A percentile compares a stretch with the other conserved stretches of the same genome.
Evolutionary conservation across 1,139 yeast species (phyloP).

Genomic region (Saccharomycopsis crataegensis): DNA sequence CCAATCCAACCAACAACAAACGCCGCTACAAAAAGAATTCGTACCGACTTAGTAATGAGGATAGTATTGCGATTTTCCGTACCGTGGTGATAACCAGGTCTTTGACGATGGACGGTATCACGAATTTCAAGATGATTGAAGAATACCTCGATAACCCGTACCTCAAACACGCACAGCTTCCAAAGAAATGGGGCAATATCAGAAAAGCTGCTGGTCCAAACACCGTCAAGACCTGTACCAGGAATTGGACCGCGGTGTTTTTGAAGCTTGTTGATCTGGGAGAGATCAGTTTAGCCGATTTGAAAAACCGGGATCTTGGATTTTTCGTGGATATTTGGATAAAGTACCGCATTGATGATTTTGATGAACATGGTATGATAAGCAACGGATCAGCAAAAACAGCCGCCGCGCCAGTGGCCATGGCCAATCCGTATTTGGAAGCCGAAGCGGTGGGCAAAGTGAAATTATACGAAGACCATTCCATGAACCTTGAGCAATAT

Average conservation of each 20-base stretch:
- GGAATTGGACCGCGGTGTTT: conserved; percentile 54
- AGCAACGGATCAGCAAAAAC: conserved; percentile 14
- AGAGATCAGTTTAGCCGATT: conserved; percentile 36
- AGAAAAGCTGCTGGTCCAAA: conserved; percentile 51
- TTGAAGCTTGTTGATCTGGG: conserved; percentile 46
- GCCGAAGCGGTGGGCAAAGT: background rate
- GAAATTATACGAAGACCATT: background rate
- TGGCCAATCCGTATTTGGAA: background rate
- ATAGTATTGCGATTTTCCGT: conserved; percentile 44
- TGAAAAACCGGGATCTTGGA: conserved; percentile 41
- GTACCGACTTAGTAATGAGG: conserved; percentile 28
- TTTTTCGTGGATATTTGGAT: conserved; percentile 53
- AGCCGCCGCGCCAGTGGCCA: background rate
- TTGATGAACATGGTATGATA: conserved; percentile 20
- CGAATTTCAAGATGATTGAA: conserved; percentile 55
- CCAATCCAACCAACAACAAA: conserved; percentile 19
- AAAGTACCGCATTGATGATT: conserved; percentile 30
- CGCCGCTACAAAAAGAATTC: conserved; percentile 21
- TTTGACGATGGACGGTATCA: conserved; percentile 38
- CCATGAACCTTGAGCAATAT: no score
- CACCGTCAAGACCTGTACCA: conserved; percentile 31
- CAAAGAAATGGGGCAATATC: conserved; percentile 57
- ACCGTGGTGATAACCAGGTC: conserved; percentile 60
- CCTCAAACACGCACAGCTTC: conserved; percentile 27
- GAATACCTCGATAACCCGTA: conserved; percentile 33